These are phyloP conservation scores for Ilyonectria mors-panacis DNA, from an alignment of 2,329 filamentous ascomycete species.

Conservation along the genomic window DNA sequence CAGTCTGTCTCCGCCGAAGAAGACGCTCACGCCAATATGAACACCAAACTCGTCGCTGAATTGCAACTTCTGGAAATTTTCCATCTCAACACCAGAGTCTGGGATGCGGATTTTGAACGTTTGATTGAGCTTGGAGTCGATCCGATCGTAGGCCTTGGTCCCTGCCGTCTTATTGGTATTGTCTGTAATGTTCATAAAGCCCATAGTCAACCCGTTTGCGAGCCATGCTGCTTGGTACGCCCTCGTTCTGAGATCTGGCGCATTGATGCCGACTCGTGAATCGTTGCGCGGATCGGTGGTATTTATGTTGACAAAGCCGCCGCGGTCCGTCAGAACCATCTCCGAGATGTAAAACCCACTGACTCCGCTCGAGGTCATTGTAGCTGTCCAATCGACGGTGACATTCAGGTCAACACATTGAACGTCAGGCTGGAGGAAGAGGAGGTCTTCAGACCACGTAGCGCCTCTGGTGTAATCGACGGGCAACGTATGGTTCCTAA, in stretches of 20 bases:
- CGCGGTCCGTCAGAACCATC: slow-evolving; percentile 57
- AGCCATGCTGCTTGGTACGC: slow-evolving; percentile 62
- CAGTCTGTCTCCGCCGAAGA: not conserved
- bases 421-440: slow-evolving; percentile 63
- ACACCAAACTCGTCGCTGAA: slow-evolving; percentile 28
- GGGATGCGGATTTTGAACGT: slow-evolving; percentile 33
- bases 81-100: not conserved
- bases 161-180: slow-evolving; percentile 20
- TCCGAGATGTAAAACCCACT: slow-evolving; percentile 29
- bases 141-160: slow-evolving; percentile 27
- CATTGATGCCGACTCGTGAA: slow-evolving; percentile 49
- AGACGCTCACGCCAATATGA: slow-evolving; percentile 10
- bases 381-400: slow-evolving; percentile 58
- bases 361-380: slow-evolving; percentile 15
- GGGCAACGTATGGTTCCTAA: slow-evolving; percentile 62
- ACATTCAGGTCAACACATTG: slow-evolving; percentile 60
- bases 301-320: slow-evolving; percentile 59
- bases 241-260: slow-evolving; percentile 55
- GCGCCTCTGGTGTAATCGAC: slow-evolving; percentile 51
- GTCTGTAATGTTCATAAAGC: slow-evolving; percentile 58
- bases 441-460: slow-evolving; percentile 62
- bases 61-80: slow-evolving; percentile 3
- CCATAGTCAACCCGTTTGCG: slow-evolving; percentile 57
- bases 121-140: slow-evolving; percentile 28
- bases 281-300: slow-evolving; percentile 51